These are phyloP conservation scores for Insectozyma bohioensis DNA, from an alignment of 1,139 yeast species.

Conservation along the genomic window DNA sequence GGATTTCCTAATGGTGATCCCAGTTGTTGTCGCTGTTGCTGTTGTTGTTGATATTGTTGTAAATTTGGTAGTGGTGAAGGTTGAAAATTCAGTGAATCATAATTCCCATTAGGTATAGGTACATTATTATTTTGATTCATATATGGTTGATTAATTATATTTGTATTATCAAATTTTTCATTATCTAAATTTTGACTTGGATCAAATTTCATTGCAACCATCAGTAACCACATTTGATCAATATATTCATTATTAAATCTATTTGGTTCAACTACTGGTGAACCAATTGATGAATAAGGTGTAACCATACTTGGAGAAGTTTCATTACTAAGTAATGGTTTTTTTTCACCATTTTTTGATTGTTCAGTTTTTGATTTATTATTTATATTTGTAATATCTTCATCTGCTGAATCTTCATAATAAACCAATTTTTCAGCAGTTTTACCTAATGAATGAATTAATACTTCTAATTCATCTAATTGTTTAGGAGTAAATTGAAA, in stretches of 20 bases:
- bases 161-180: not conserved
- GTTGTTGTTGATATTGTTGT: constrained; percentile 1
- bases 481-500: constrained; percentile 17
- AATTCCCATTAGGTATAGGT: not conserved
- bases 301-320: constrained; percentile 3
- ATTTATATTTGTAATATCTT: not conserved
- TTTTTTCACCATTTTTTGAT: not conserved
- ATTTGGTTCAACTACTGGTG: constrained; percentile 5
- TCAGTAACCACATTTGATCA: constrained; percentile 32
- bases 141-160: not conserved
- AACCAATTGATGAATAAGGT: constrained; percentile 6
- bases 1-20: not conserved
- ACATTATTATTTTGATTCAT: no score
- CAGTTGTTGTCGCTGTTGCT: not conserved
- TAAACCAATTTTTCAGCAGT: constrained; percentile 9
- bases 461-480: constrained; percentile 18
- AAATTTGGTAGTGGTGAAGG: not conserved
- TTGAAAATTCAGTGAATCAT: not conserved
- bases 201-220: constrained; percentile 27
- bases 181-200: constrained; percentile 4
- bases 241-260: constrained; percentile 17
- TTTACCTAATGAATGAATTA: constrained; percentile 14
- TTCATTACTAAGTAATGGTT: constrained; percentile 1
- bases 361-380: not conserved
- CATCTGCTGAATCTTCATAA: constrained; percentile 8